Evolutionary conservation across 2,329 filamentous ascomycete species (phyloP), one percentile per base, ranked within the genome.

Genomic region (Penicillium corylophilum): DNA sequence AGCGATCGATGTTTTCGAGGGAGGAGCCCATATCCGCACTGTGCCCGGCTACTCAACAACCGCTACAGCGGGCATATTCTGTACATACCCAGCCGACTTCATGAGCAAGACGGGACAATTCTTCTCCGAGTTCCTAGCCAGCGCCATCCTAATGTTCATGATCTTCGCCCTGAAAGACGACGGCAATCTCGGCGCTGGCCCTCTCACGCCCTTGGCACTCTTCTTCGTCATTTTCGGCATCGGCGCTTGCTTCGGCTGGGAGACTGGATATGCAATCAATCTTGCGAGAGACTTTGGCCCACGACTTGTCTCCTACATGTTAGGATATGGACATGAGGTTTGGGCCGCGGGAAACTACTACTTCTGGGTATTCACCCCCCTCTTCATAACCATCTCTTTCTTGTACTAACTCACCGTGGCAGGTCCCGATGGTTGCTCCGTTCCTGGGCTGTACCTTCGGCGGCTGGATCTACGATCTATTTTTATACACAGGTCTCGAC

Each of bases 261-360:
- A 90, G 68, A 90, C 87, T 1, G 86, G 87, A 33, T 90, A 88
- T 70, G 87, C 86, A 15, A 88, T 89, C 58, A 90, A 90, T 63
- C 70, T 88, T 38, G 87, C 86, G 31, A 79, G 87, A 69, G 87
- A 90, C 57, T 87, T 90, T 64, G 85, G 85, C 1, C 86, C 86
- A 9, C 76, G 87, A 10, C 68, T 89, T 39, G 81, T 87, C 55
- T 81, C 82, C 1, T 87, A 84, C 64, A 81, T 85, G 64, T 61
- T 89, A 48, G 87, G 87, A 2, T 90, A 90, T 64, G 85, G 85
- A 1, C 69, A 68, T 44, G 79, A 85, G 44, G 86, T 89, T 0
- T 90, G 85, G 83, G 79, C 77, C 9, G 81, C 83, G 1, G 85
- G 86, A 2, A 78, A 77, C 12, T 87, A 89, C 64, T 90, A 89